phyloP scores from a whole-genome alignment of 257 asterid species.

The Solanum sparsipilum region DNA sequence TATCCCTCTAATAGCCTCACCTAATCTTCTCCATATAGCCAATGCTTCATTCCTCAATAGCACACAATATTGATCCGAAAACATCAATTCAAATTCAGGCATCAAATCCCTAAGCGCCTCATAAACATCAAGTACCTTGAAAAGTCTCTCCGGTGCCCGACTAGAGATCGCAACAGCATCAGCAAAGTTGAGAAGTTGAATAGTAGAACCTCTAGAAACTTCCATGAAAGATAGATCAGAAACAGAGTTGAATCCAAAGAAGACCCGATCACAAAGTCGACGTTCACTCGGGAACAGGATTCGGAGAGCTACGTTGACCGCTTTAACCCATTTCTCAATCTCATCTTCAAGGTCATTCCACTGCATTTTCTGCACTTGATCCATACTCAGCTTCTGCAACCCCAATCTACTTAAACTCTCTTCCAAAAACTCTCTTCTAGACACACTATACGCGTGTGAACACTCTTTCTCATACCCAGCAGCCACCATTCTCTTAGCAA shows the following conservation, averaged over 20 bases:
- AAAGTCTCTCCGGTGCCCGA: constrained; percentile 89
- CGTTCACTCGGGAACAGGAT: constrained; percentile 91
- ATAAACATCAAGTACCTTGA: constrained; percentile 81
- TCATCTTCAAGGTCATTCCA: constrained; percentile 86
- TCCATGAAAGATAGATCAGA: constrained; percentile 91
- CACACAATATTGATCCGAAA: constrained; percentile 78
- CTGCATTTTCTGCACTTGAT: constrained; percentile 80
- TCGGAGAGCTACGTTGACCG: constrained; percentile 57
- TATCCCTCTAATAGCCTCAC: constrained; percentile 71
- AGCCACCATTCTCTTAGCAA: constrained; percentile 85
- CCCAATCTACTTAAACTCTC: constrained; percentile 85
- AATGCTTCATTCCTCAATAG: constrained; percentile 60
- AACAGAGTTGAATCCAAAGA: constrained; percentile 52
- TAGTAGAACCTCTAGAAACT: constrained; percentile 78
- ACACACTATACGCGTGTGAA: constrained; percentile 71
- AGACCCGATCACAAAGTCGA: constrained; percentile 75
- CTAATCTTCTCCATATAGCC: constrained; percentile 78
- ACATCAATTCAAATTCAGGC: constrained; percentile 79
- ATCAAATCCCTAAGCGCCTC: constrained; percentile 79
- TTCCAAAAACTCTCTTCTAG: constrained; percentile 77
- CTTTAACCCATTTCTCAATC: constrained; percentile 88
- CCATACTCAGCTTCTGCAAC: constrained; percentile 74
- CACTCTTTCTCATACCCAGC: constrained; percentile 90
- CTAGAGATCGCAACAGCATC: constrained; percentile 88
- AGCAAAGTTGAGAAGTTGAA: constrained; percentile 79